Evolutionary conservation across 805 yeast species (phyloP), one percentile per base, ranked within the genome.

Genomic region (Yarrowia sp.): DNA sequence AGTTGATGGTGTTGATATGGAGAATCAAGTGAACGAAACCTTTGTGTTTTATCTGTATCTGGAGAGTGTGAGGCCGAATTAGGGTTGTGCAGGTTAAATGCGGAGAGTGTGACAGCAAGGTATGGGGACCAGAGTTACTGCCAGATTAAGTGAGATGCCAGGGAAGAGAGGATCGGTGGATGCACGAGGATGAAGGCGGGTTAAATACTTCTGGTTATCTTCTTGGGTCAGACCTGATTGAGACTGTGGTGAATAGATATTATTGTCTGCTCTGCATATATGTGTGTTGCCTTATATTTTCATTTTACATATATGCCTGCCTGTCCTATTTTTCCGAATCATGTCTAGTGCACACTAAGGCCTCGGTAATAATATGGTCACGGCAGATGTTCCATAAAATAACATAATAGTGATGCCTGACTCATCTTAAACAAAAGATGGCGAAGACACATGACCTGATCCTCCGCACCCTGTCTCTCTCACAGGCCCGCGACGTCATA

Each of bases 61-160:
- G 46, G 46, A 41, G 52, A 7, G 41, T 16, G 40, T 14, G 40
- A 19, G 28, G 21, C 58, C 58, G 32, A 24, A 33, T 51, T 51
- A 51, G 58, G 58, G 58, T 51, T 51, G 58, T 51, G 58, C 58
- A 51, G 58, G 40, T 33, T 51, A 35, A 22, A 33, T 51, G 58
- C 58, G 41, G 58, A 51, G 58, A 51, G 58, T 51, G 40, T 49
- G 56, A 49, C 56, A 49, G 56, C 56, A 49, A 51, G 41, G 41
- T 51, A 51, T 22, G 36, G 54, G 38, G 54, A 28, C 38, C 24
- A 48, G 54, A 32, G 54, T 48, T 28, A 28, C 33, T 44, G 24
- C 38, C 38, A 16, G 54, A 32, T 48, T 48, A 30, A 32, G 38
- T 32, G 54, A 32, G 26, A 30, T 12, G 24, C 8, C 19, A 30